Percentiles rank a stretch among this genome's conserved stretches.
Evolutionary conservation across 495 filamentous ascomycete species (phyloP).

Genomic region (Neurospora sp.): DNA sequence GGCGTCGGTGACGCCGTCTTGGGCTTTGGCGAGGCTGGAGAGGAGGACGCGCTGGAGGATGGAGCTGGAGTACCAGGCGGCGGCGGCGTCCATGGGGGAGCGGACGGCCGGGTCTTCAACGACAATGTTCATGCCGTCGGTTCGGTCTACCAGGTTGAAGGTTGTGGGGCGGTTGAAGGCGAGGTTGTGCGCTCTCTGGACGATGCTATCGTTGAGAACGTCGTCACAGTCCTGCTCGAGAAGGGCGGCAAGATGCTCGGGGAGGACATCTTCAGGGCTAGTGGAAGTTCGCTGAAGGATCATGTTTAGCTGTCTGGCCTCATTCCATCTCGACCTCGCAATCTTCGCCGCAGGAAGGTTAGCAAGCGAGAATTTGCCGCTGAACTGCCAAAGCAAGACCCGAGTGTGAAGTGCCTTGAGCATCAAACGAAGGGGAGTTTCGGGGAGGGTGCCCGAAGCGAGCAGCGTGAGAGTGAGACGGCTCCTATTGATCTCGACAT

Average conservation of each 20-base stretch:
- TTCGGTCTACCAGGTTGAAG: conserved; percentile 47
- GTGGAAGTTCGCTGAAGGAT: conserved; percentile 23
- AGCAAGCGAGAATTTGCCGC: conserved; percentile 13
- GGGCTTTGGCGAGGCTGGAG: conserved; percentile 38
- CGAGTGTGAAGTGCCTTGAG: conserved; percentile 87
- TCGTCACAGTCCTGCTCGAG: conserved; percentile 68
- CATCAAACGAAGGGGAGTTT: conserved; percentile 79
- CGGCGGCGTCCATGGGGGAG: conserved; percentile 79
- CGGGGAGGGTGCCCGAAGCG: conserved; percentile 78
- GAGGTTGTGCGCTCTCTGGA: conserved; percentile 83
- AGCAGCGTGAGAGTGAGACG: conserved; percentile 79
- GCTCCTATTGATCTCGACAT: conserved; percentile 80
- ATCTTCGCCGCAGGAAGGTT: conserved; percentile 52
- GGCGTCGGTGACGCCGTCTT: conserved; percentile 25
- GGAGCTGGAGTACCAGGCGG: conserved; percentile 81
- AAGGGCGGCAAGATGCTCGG: conserved; percentile 63
- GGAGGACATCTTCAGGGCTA: conserved; percentile 53
- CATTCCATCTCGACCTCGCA: conserved; percentile 69
- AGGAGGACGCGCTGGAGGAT: conserved; percentile 62
- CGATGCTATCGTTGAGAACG: conserved; percentile 64
- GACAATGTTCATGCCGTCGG: conserved; percentile 70
- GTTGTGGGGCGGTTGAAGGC: conserved; percentile 76
- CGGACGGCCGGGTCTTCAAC: conserved; percentile 80
- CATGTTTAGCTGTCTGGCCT: conserved; percentile 57
- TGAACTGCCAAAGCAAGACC: conserved; percentile 71